A percentile compares a stretch with the other conserved stretches of the same genome.
These are phyloP conservation scores for Polytrichum formosum DNA, from an alignment of 225 moss, liverwort and hornwort genomes.

Conservation along the genomic window DNA sequence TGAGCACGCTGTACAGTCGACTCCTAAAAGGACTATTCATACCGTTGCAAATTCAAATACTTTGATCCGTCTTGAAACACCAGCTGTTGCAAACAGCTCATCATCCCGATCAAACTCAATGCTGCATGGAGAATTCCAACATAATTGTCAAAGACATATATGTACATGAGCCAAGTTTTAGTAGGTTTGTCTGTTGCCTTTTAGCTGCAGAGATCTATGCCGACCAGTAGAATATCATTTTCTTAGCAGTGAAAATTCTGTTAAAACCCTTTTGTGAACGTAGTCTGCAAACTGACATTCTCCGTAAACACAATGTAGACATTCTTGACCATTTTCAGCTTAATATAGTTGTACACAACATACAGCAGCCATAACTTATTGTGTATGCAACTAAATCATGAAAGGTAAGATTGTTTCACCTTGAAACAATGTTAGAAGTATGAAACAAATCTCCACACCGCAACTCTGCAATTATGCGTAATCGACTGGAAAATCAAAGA, in stretches of 20 bases:
- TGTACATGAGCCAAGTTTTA: not conserved
- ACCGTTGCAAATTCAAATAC: conserved; percentile 95
- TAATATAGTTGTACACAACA: too few species aligned
- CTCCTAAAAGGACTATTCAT: conserved; percentile 7
- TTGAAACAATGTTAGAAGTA: conserved; percentile 96
- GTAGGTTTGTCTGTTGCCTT: not conserved
- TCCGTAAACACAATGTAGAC: too few species aligned
- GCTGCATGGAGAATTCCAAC: conserved; percentile 40
- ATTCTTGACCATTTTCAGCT: too few species aligned
- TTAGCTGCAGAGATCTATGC: not conserved
- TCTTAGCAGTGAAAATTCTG: not conserved
- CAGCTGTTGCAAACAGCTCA: conserved; percentile 97
- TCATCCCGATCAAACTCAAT: conserved; percentile 99
- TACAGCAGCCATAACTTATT: too few species aligned
- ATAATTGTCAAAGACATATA: not conserved
- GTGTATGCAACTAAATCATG: not conserved
- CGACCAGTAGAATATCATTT: not conserved
- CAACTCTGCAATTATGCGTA: conserved; percentile 93
- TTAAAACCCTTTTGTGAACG: not conserved
- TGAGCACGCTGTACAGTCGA: not conserved
- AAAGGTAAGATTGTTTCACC: conserved; percentile 30
- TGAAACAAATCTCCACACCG: conserved; percentile 94
- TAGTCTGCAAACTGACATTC: too few species aligned
- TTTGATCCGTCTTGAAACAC: conserved; percentile 94
- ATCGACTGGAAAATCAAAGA: conserved; percentile 51